Evolutionary conservation across 2,329 filamentous ascomycete genomes (phyloP).

Genomic region (Aspergillus piperis): DNA sequence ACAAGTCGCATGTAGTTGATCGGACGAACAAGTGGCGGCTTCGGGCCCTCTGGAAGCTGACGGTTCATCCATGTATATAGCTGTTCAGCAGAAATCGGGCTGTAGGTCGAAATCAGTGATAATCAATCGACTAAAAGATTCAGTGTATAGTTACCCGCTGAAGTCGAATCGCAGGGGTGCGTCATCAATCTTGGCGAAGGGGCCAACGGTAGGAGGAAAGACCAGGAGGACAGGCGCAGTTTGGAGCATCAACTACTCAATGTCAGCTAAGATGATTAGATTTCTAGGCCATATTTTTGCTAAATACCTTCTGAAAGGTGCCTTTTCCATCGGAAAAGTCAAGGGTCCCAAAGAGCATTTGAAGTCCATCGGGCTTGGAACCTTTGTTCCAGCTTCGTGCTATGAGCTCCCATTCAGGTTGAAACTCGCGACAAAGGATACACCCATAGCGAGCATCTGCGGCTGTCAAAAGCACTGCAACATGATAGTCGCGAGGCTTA

Average conservation of each 20-base stretch:
- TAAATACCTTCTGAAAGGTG: slow-evolving; percentile 79
- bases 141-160: slow-evolving; percentile 61
- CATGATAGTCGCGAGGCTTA: slow-evolving; percentile 78
- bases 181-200: slow-evolving; percentile 68
- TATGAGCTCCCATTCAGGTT: slow-evolving; percentile 90
- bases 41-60: slow-evolving; percentile 74
- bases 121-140: background rate
- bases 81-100: slow-evolving; percentile 72
- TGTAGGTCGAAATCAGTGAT: slow-evolving; percentile 35
- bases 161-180: slow-evolving; percentile 85
- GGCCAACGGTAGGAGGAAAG: slow-evolving; percentile 82
- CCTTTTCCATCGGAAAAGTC: slow-evolving; percentile 85
- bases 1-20: slow-evolving; percentile 82
- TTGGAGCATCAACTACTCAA: slow-evolving; percentile 77
- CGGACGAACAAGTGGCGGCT: slow-evolving; percentile 77
- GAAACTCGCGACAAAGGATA: slow-evolving; percentile 82
- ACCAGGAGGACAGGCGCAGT: slow-evolving; percentile 88
- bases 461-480: slow-evolving; percentile 82
- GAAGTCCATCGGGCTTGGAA: slow-evolving; percentile 59
- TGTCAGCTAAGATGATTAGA: slow-evolving; percentile 15
- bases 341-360: slow-evolving; percentile 76
- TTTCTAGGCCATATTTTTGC: background rate
- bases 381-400: slow-evolving; percentile 84
- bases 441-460: slow-evolving; percentile 82
- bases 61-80: slow-evolving; percentile 77